Base-by-base conservation (phyloP, 2,329 filamentous ascomycete species). In the Grosmannia huntii region DNA sequence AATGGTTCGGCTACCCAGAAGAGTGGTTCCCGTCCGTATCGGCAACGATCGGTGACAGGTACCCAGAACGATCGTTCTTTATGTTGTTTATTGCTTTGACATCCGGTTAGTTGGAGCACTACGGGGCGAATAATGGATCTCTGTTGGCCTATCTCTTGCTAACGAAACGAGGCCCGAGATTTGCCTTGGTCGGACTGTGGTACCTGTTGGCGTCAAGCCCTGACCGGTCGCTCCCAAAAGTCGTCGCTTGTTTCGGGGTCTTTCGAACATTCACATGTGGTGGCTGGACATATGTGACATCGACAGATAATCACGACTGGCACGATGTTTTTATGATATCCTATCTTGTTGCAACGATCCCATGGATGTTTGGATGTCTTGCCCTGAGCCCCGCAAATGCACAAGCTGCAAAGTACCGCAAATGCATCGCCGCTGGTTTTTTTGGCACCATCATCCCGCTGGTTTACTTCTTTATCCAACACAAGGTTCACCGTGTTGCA, bases 251-350 rank as follows among this genome's bases (percentile, higher is more conserved):
- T 48, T 85, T 89, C 65, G 94, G 94, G 58, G 64, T 96, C 56
- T 86, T 97, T 68, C 84, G 94, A 66, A 96, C 92, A 11, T 74
- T 97, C 60, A 96, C 90, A 4, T 99, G 94, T 68, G 94, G 92
- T 65, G 94, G 94, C 60, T 99, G 94, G 92, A 96, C 94, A 57
- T 99, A 97, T 72, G 85, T 99, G 61, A 99, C 94, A 28, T 97
- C 94, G 62, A 99, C 94, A 50, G 94, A 99, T 70, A 90, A 97
- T 70, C 94, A 99, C 72, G 85, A 95, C 72, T 97, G 90, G 91
- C 94, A 99, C 71, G 94, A 99, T 68, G 92, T 97, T 62, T 92
- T 99, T 71, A 99, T 99, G 94, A 96, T 99, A 65, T 95, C 90
- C 16, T 99, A 99, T 72, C 78, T 99, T 58, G 86, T 99, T 52